Conservation (phyloP, 352 stramenopile species). For the Albugo candida region DNA sequence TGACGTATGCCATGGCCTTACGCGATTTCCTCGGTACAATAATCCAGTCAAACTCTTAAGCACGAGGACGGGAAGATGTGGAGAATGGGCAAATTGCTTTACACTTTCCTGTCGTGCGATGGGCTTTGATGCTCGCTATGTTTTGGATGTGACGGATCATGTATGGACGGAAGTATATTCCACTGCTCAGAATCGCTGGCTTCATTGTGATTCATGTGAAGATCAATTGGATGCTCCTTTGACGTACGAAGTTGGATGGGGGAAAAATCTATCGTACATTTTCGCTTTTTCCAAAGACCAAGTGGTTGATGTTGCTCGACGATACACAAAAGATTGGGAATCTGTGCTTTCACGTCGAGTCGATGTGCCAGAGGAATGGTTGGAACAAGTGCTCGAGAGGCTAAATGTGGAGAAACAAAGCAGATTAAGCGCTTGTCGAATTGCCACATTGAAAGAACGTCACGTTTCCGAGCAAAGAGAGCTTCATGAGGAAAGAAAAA, state of each 20-base stretch:
- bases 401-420: slow-evolving; percentile 26
- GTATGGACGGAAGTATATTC: slow-evolving; percentile 90
- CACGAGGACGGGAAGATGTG: slow-evolving; percentile 70
- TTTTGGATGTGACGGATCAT: slow-evolving; percentile 89
- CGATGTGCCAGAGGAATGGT: slow-evolving; percentile 45
- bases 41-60: slow-evolving; percentile 74
- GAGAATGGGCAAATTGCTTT: slow-evolving; percentile 89
- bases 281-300: slow-evolving; percentile 78
- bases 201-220: slow-evolving; percentile 91
- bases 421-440: slow-evolving; percentile 13
- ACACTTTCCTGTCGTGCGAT: slow-evolving; percentile 77
- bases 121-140: slow-evolving; percentile 82
- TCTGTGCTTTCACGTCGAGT: slow-evolving; percentile 35
- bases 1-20: slow-evolving; percentile 20
- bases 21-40: slow-evolving; percentile 83
- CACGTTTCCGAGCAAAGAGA: slow-evolving; percentile 24
- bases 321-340: slow-evolving; percentile 56
- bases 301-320: slow-evolving; percentile 78
- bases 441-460: slow-evolving; percentile 17
- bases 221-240: slow-evolving; percentile 81
- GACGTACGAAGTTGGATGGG: slow-evolving; percentile 91
- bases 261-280: slow-evolving; percentile 86
- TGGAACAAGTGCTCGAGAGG: slow-evolving; percentile 22
- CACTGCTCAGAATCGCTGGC: slow-evolving; percentile 54
- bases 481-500: slow-evolving; percentile 14